These are phyloP conservation scores for Claviceps arundinis DNA, from an alignment of 2,329 filamentous ascomycete genomes.

Conservation along the genomic window DNA sequence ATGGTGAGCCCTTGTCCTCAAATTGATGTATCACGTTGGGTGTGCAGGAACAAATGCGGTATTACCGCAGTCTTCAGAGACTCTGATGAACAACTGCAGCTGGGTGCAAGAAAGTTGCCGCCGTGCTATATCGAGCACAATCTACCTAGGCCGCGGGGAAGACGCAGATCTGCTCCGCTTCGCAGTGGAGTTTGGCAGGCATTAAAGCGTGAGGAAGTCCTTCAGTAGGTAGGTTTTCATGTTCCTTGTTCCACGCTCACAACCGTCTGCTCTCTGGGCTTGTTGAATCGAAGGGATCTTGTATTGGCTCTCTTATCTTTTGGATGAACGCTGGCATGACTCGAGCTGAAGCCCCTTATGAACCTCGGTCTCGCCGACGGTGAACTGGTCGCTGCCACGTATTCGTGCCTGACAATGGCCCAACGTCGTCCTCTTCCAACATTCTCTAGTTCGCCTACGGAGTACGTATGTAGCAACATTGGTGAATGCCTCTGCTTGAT, in stretches of 20 bases:
- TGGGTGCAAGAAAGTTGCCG: neutral
- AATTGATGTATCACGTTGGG: neutral
- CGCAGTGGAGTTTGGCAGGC: neutral
- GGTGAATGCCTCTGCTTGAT: neutral
- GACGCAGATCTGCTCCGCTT: neutral
- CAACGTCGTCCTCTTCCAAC: neutral
- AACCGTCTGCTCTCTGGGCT: no score
- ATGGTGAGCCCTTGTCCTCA: neutral
- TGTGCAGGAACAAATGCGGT: constrained; percentile 1
- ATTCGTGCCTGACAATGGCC: neutral
- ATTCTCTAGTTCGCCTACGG: neutral
- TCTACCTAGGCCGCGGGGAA: neutral
- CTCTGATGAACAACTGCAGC: neutral
- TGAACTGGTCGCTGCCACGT: neutral
- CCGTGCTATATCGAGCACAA: no score
- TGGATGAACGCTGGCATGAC: neutral
- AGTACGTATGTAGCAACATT: neutral
- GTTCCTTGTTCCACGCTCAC: no score
- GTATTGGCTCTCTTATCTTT: neutral
- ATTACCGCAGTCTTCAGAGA: neutral
- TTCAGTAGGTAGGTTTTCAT: no score
- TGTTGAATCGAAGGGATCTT: neutral
- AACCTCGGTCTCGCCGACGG: neutral
- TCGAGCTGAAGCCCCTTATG: neutral
- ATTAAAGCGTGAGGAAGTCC: no score